Conservation (phyloP, 495 filamentous ascomycete species). For the Hyaloscypha hepaticicola region DNA sequence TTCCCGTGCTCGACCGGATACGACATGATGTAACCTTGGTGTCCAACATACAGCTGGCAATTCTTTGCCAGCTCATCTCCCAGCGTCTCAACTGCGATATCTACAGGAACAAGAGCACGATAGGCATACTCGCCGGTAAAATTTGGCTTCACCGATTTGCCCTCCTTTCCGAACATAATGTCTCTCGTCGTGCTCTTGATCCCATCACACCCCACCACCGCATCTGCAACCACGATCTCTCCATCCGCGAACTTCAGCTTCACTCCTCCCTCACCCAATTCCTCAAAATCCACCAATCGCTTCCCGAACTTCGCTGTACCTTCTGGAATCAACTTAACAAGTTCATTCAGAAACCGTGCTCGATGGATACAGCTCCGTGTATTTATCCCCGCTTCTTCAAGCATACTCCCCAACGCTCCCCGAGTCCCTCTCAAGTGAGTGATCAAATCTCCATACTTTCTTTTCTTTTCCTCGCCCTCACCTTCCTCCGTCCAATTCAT, state of each 20-base stretch:
- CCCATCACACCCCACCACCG: slow-evolving; percentile 61
- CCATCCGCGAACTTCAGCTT: slow-evolving; percentile 37
- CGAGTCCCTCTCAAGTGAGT: slow-evolving; percentile 10
- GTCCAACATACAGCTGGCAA: slow-evolving; percentile 21
- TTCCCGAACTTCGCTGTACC: slow-evolving; percentile 48
- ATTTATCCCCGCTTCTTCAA: slow-evolving; percentile 2
- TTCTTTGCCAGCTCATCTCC: slow-evolving; percentile 23
- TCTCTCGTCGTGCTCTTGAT: slow-evolving; percentile 48
- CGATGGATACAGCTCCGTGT: slow-evolving; percentile 45
- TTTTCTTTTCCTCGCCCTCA: not conserved
- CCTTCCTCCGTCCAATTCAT: slow-evolving; percentile 18
- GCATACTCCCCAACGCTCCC: not conserved
- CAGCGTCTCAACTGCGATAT: slow-evolving; percentile 12
- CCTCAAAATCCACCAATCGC: slow-evolving; percentile 29
- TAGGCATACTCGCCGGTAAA: slow-evolving; percentile 25
- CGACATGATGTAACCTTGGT: slow-evolving; percentile 18
- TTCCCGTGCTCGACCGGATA: slow-evolving; percentile 23
- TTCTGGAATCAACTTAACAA: slow-evolving; percentile 52
- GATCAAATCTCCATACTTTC: slow-evolving; percentile 25
- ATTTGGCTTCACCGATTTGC: not conserved
- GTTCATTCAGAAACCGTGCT: slow-evolving; percentile 56
- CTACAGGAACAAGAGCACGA: slow-evolving; percentile 16
- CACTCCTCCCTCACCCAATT: slow-evolving; percentile 42
- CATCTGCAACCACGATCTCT: slow-evolving; percentile 44
- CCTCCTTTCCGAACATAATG: slow-evolving; percentile 4